Evolutionary conservation across 345 rosid genomes (phyloP), one percentile per base, ranked within the genome.

Genomic region (Eucalyptus regnans): DNA sequence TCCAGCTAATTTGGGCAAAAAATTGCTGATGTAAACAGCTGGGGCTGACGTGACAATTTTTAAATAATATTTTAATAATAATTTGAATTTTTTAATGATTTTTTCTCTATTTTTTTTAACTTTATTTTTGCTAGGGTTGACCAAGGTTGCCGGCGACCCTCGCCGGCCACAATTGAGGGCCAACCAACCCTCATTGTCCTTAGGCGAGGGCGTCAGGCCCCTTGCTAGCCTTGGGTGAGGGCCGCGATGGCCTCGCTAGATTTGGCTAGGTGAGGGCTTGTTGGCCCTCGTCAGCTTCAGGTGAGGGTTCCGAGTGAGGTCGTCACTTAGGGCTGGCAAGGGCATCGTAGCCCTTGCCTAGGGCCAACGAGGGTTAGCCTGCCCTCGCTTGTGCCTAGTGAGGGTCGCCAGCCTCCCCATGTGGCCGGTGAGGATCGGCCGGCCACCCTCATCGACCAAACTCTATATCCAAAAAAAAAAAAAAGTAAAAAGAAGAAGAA

Each of bases 341-440:
- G 56, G 56, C 9, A 0, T 18, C 9, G 3, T 0, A 9, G 1
- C 9, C 56, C 56, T 52, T 0, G 0, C 9, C 4, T 3, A 52
- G 9, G 23, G 23, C 7, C 0, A 9, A 7, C 0, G 0, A 52
- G 56, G 56, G 23, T 52, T 0, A 0, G 9, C 56, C 0, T 52
- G 9, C 56, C 56, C 56, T 52, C 23, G 1, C 23, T 52, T 52
- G 23, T 52, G 56, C 23, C 23, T 18, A 51, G 20, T 1, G 1
- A 52, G 56, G 56, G 23, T 52, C 4, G 9, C 0, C 0, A 1
- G 56, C 56, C 23, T 7, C 4, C 23, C 56, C 56, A 52, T 52
- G 56, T 52, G 56, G 56, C 0, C 0, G 0, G 2, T 18, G 56
- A 52, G 23, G 23, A 52, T 52, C 0, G 7, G 56, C 2, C 9